Base-by-base conservation (phyloP, 257 asterid genomes). In the Nicotiana sylvestris region DNA sequence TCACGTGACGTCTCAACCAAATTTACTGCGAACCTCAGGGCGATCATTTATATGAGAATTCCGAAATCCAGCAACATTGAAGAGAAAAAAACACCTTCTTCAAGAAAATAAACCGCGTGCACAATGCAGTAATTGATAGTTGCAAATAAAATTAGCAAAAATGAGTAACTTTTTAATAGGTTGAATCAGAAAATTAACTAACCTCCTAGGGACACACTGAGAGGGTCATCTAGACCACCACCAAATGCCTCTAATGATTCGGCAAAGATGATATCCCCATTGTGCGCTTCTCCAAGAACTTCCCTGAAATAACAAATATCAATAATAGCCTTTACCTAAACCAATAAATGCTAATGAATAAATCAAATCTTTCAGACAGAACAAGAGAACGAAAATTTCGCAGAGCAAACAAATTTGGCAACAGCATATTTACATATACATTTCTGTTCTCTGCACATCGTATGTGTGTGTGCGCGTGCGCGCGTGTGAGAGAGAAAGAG, bases 161-260 rank as follows among this genome's bases (percentile, higher is more conserved):
- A 49, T 74, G 62, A 49, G 15, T 21, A 49, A 25, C 61, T 49
- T 72, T 74, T 25, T 76, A 18, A 81, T 43, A 58, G 33, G 39
- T 56, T 65, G 49, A 49, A 30, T 27, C 53, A 65, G 32, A 32
- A 81, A 27, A 55, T 66, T 55, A 30, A 76, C 49, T 3, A 85
- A 93, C 98, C 99, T 91, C 99, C 99, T 8, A 96, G 85, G 9
- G 99, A 93, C 64, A 94, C 97, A 12, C 98, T 94, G 53, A 96
- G 89, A 82, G 97, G 97, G 86, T 96, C 99, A 82, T 96, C 99
- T 70, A 89, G 92, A 80, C 94, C 98, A 84, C 98, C 99, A 82
- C 95, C 96, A 87, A 96, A 96, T 76, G 97, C 94, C 89, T 96
- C 99, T 87, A 95, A 81, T 61, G 97, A 88, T 81, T 94, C 96